phyloP scores from a whole-genome alignment of 805 yeast genomes.

The Torulaspora quercuum region DNA sequence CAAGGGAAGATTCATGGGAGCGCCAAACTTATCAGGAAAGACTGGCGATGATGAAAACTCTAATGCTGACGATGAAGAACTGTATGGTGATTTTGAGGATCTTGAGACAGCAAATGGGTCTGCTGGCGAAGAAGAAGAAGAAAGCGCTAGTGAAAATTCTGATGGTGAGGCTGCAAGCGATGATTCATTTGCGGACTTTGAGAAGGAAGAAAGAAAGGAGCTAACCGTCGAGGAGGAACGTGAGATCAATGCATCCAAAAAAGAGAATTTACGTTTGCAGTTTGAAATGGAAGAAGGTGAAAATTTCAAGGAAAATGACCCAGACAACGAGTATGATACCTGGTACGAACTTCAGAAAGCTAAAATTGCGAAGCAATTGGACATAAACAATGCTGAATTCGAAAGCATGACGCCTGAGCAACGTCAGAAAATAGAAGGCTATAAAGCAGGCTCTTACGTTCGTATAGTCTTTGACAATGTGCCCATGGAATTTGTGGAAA shows the following conservation, averaged over 20 bases:
- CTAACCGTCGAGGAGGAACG: constrained; percentile 71
- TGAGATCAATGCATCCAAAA: constrained; percentile 78
- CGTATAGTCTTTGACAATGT: constrained; percentile 75
- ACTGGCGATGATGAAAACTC: constrained; percentile 28
- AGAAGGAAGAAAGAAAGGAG: constrained; percentile 40
- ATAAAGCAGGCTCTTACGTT: constrained; percentile 89
- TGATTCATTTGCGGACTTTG: constrained; percentile 41
- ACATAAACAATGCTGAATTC: constrained; percentile 80
- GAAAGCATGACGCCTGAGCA: constrained; percentile 71
- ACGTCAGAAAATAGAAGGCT: constrained; percentile 83
- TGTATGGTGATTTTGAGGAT: constrained; percentile 57
- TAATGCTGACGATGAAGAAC: constrained; percentile 41
- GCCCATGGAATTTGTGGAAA: constrained; percentile 87
- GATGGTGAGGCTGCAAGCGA: constrained; percentile 35
- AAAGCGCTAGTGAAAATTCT: constrained; percentile 11
- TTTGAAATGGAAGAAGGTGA: constrained; percentile 69
- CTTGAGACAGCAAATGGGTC: constrained; percentile 37
- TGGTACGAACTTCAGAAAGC: constrained; percentile 98
- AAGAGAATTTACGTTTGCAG: constrained; percentile 82
- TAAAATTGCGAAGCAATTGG: constrained; percentile 92
- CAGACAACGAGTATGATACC: constrained; percentile 82
- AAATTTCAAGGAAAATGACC: constrained; percentile 73
- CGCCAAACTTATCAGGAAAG: constrained; percentile 32
- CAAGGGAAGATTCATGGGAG: constrained; percentile 34
- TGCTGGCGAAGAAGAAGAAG: constrained; percentile 16